Evolutionary conservation across 192 early-diverging fungal genomes (phyloP), one percentile per base, ranked within the genome.

Genomic region (Backusella psychrophila): DNA sequence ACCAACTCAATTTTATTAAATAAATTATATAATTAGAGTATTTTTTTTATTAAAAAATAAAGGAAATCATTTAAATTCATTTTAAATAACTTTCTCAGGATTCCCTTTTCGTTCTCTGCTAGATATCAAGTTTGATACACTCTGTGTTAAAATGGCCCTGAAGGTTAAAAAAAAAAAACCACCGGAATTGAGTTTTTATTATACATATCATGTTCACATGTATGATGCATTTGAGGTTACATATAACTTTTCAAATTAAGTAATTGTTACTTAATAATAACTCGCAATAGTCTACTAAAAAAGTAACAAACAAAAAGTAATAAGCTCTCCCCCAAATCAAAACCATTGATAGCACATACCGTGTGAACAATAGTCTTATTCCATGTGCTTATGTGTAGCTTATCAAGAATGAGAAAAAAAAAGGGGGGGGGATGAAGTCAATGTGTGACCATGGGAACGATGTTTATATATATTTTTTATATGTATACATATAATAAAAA

Each of bases 381-480:
- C 53, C 21, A 59, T 59, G 21, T 59, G 53, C 53, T 59, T 12
- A 26, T 59, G 23, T 59, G 11, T 23, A 23, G 23, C 23, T 59
- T 44, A 15, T 59, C 53, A 59, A 59, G 53, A 59, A 59, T 59
- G 53, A 59, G 53, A 59, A 59, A 59, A 56, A 59, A 59, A 59
- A 11, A 23, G 53, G 46, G 46, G 53, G 53, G 46, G 46, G 17
- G 46, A 1, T 59, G 53, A 26, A 59, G 53, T 59, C 21, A 23
- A 23, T 59, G 53, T 59, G 53, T 26, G 53, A 59, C 53, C 53
- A 59, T 59, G 53, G 53, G 53, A 59, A 59, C 21, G 6, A 59
- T n/a, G 19, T 53, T 19, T 53, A 53, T 53, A 21, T 53, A 21
- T 53, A 44, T 53, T 0, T 21, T n/a, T 56, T 56, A 26, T 23